Percentiles rank a stretch among this genome's conserved stretches.
phyloP scores from a whole-genome alignment of 169 alveolate genomes.

The Cystoisospora suis region DNA sequence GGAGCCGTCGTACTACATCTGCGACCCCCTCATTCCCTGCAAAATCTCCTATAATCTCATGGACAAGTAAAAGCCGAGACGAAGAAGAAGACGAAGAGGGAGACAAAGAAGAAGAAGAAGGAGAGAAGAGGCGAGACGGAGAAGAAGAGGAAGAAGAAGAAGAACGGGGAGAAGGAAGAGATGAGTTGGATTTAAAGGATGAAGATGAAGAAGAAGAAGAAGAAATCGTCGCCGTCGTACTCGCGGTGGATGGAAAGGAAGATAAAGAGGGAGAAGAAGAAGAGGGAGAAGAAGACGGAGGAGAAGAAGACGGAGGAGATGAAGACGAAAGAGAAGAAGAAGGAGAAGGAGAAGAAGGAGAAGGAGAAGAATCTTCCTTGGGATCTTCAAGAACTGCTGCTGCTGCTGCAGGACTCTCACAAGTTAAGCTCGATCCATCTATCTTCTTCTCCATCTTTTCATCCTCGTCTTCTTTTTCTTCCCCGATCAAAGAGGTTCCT shows the following conservation, averaged over 20 bases:
- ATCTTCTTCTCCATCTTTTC: neutral
- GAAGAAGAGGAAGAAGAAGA: neutral
- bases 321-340: neutral
- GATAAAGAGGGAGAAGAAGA: neutral
- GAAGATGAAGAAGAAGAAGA: too few relatives aligned
- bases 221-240: neutral
- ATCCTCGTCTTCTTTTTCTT: too few relatives aligned
- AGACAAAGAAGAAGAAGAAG: neutral
- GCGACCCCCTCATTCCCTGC: conserved; percentile 68
- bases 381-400: too few relatives aligned
- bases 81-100: neutral
- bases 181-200: neutral
- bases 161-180: neutral
- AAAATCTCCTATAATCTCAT: conserved; percentile 66
- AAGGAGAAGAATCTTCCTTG: too few relatives aligned
- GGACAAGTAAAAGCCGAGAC: conserved; percentile 40
- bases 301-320: neutral
- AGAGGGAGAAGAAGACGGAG: neutral
- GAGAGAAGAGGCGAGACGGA: neutral
- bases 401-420: neutral
- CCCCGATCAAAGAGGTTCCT: too few relatives aligned
- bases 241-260: neutral
- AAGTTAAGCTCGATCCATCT: neutral
- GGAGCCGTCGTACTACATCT: conserved; percentile 53
- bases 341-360: neutral